Evolutionary conservation across 305 asterid genomes (phyloP).

Genomic region (Fraxinus floribunda): DNA sequence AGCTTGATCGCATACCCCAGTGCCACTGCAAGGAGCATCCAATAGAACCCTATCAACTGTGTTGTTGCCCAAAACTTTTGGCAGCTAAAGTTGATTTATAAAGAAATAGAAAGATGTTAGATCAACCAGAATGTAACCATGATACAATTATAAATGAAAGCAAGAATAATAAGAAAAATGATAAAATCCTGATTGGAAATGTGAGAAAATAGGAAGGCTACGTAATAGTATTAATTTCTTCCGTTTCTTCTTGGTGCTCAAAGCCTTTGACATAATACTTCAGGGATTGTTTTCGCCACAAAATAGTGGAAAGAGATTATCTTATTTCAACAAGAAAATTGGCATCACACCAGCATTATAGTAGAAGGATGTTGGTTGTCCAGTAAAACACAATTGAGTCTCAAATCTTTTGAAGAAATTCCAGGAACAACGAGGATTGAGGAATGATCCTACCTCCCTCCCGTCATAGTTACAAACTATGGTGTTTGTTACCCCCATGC

Average conservation of each 20-base stretch:
- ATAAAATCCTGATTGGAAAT: neutral
- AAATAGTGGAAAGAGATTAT: neutral
- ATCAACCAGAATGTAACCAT: neutral
- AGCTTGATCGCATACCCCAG: conserved; percentile 64
- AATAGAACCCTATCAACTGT: conserved; percentile 77
- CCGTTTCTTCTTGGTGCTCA: neutral
- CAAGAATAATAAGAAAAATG: neutral
- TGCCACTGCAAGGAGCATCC: conserved; percentile 99
- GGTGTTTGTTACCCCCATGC: conserved; percentile 94
- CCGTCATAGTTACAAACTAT: conserved; percentile 84
- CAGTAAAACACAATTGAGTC: neutral
- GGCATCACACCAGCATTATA: neutral
- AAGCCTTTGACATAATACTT: neutral
- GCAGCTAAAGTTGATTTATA: conserved; percentile 54
- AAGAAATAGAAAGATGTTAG: conserved; percentile 12
- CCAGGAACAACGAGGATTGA: neutral
- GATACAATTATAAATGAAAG: neutral
- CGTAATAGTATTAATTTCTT: neutral
- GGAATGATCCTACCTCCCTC: conserved; percentile 62
- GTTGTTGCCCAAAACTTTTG: conserved; percentile 80
- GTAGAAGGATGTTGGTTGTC: neutral
- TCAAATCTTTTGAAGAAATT: neutral
- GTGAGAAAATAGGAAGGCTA: neutral
- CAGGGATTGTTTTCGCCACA: neutral
- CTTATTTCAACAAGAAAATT: neutral